phyloP scores from a whole-genome alignment of 176 grass and related monocot species.

The Saccharum officinarum region DNA sequence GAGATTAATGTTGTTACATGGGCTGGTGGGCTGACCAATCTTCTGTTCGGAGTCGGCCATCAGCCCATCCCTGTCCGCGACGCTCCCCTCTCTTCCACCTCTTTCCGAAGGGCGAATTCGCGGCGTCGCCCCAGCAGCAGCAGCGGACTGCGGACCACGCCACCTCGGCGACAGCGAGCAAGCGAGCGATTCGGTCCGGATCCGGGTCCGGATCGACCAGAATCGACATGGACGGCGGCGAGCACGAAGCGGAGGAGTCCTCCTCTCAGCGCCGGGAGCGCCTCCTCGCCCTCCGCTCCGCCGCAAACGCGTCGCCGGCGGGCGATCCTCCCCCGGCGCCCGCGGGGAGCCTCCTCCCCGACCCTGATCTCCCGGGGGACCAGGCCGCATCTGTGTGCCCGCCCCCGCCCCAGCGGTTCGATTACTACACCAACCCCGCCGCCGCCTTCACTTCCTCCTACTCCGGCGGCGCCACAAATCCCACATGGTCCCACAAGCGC shows the following conservation, averaged over 20 bases:
- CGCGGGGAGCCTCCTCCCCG: conserved; percentile 39
- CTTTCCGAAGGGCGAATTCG: background rate
- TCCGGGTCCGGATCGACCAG: background rate
- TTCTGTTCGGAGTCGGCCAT: background rate
- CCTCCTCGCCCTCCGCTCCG: conserved; percentile 49
- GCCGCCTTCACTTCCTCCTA: conserved; percentile 51
- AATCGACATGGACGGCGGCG: conserved; percentile 33
- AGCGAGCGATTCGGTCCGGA: background rate
- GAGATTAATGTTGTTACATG: background rate
- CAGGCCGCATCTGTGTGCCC: background rate
- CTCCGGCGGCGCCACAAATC: conserved; percentile 15
- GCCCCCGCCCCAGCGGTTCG: conserved; percentile 25
- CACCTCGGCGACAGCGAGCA: background rate
- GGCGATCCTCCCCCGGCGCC: background rate
- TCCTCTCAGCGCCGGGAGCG: conserved; percentile 44
- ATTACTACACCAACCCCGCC: conserved; percentile 59
- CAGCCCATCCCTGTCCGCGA: no score
- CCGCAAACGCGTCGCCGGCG: conserved; percentile 19
- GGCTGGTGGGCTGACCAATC: background rate
- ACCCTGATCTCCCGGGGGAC: conserved; percentile 9
- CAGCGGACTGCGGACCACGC: background rate
- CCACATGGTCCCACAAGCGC: conserved; percentile 34
- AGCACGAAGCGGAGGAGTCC: conserved; percentile 30
- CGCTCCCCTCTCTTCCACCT: no score
- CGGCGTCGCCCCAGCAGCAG: background rate